phyloP scores from a whole-genome alignment of 2,329 filamentous ascomycete species.

The Claviceps pusilla region DNA sequence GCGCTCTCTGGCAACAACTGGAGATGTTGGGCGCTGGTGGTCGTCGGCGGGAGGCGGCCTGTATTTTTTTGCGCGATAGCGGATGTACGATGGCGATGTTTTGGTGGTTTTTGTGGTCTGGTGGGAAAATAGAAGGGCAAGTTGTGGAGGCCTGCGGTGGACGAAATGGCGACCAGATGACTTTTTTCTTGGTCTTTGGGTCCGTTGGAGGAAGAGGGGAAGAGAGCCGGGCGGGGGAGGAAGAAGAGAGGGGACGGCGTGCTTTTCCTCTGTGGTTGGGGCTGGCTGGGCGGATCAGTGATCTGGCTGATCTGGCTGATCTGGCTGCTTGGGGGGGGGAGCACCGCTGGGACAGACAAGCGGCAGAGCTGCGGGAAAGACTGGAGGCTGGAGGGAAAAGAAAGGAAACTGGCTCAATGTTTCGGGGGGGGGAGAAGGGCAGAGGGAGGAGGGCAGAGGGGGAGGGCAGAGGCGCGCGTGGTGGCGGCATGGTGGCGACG shows the following conservation, averaged over 20 bases:
- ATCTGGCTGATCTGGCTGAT: background rate
- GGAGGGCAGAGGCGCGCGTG: constrained; percentile 14
- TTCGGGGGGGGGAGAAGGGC: too few relatives aligned
- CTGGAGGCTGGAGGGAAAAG: background rate
- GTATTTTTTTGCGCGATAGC: constrained; percentile 2
- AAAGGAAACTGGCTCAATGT: background rate
- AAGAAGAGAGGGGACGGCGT: background rate
- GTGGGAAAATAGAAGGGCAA: background rate
- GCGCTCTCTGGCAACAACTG: constrained; percentile 1
- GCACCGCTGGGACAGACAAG: background rate
- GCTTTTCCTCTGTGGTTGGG: background rate
- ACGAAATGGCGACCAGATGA: background rate
- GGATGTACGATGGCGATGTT: constrained; percentile 5
- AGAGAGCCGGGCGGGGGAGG: background rate
- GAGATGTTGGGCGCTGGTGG: constrained; percentile 7
- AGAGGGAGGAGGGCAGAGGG: constrained; percentile 3
- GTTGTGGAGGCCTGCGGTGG: background rate
- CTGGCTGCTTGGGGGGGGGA: background rate
- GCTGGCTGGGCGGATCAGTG: background rate
- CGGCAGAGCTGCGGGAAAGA: constrained; percentile 1
- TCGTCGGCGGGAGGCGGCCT: constrained; percentile 6
- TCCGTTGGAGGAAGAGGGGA: too few relatives aligned
- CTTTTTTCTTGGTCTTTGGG: background rate
- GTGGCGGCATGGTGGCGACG: constrained; percentile 17
- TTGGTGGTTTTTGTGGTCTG: background rate